phyloP scores from a whole-genome alignment of 2,329 filamentous ascomycete genomes.

The Dendrostoma leiphaemia region DNA sequence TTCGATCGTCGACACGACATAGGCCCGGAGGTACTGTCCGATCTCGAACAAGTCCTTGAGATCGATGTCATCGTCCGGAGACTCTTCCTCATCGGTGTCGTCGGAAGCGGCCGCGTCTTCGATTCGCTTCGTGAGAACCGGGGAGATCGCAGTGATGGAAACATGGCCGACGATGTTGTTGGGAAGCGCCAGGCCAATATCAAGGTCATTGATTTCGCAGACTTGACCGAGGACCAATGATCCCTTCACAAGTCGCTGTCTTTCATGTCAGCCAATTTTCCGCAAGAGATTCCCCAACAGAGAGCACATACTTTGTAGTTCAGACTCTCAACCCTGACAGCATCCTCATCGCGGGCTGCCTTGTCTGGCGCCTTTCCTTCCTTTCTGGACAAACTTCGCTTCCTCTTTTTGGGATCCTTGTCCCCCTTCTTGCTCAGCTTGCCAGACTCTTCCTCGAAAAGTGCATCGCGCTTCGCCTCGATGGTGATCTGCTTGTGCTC shows the following conservation, averaged over 20 bases:
- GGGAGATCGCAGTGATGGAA: conserved; percentile 87
- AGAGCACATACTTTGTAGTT: conserved; percentile 73
- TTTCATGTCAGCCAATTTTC: conserved; percentile 6
- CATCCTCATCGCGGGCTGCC: conserved; percentile 48
- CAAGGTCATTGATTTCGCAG: conserved; percentile 73
- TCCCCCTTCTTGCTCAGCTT: conserved; percentile 44
- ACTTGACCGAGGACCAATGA: conserved; percentile 87
- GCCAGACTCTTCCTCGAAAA: conserved; percentile 76
- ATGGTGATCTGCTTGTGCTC: conserved; percentile 97
- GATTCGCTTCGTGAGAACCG: conserved; percentile 72
- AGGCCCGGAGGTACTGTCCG: conserved; percentile 85
- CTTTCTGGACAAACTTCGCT: conserved; percentile 50
- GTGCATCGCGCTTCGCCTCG: conserved; percentile 86
- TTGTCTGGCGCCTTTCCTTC: conserved; percentile 50
- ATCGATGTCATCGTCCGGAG: conserved; percentile 60
- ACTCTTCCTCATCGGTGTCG: conserved; percentile 53
- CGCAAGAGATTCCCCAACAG: conserved; percentile 13
- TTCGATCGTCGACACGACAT: conserved; percentile 75
- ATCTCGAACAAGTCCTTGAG: conserved; percentile 72
- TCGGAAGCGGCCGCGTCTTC: conserved; percentile 63
- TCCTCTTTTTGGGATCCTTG: conserved; percentile 53
- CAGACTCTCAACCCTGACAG: conserved; percentile 77
- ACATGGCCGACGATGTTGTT: conserved; percentile 93
- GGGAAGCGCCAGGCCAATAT: conserved; percentile 79
- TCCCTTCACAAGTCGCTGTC: conserved; percentile 76